Evolutionary conservation across 176 grass and related monocot genomes (phyloP).

Genomic region (Eremochloa ophiuroides): DNA sequence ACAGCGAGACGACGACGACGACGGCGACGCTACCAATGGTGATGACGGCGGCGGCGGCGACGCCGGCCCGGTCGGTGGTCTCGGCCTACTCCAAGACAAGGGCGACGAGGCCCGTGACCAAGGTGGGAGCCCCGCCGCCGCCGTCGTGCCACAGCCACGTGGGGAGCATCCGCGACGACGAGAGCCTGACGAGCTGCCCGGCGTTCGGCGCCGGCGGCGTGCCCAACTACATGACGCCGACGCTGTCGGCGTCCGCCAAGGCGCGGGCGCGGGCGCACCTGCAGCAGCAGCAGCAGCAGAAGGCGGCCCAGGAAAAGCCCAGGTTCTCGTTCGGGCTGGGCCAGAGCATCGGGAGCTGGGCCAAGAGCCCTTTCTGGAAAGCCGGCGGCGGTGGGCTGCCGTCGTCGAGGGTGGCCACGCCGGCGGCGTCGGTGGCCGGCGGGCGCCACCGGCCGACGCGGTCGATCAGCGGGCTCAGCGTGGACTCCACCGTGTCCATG

Average conservation of each 20-base stretch:
- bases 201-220: conserved; percentile 42
- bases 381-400: neutral
- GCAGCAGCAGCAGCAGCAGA: conserved; percentile 24
- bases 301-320: conserved; percentile 53
- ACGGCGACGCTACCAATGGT: conserved; percentile 9
- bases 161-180: conserved; percentile 56
- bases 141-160: neutral
- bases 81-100: conserved; percentile 34
- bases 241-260: conserved; percentile 76
- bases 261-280: conserved; percentile 41
- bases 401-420: conserved; percentile 35
- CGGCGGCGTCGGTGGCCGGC: conserved; percentile 38
- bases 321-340: conserved; percentile 64
- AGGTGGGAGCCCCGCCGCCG: neutral
- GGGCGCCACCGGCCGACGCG: conserved; percentile 57
- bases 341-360: conserved; percentile 55
- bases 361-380: conserved; percentile 71
- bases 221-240: conserved; percentile 97
- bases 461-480: conserved; percentile 66
- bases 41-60: conserved; percentile 28
- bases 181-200: conserved; percentile 89
- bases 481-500: conserved; percentile 80
- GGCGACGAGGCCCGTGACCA: neutral
- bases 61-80: conserved; percentile 39
- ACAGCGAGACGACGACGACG: conserved; percentile 7